phyloP scores from a whole-genome alignment of 164 flowering plant species.

The Cinnamomum chago region DNA sequence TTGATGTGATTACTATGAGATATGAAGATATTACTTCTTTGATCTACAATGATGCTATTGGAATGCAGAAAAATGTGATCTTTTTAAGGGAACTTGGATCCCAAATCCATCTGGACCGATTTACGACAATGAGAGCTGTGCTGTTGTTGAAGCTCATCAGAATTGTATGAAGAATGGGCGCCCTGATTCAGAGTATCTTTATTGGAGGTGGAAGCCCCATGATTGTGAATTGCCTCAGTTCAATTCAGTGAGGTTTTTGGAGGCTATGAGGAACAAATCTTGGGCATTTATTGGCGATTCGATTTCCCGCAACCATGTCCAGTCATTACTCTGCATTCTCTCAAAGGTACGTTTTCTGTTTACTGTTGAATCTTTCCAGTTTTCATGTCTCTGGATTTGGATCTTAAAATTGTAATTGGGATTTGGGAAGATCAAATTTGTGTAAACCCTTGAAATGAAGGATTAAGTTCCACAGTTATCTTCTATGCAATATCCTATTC shows the following conservation, averaged over 20 bases:
- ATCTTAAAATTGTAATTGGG: not conserved
- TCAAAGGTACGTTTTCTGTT: slow-evolving; percentile 44
- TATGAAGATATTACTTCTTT: not conserved
- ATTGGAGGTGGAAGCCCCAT: slow-evolving; percentile 86
- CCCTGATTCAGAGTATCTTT: slow-evolving; percentile 73
- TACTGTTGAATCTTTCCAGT: not conserved
- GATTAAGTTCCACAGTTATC: not conserved
- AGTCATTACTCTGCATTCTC: slow-evolving; percentile 85
- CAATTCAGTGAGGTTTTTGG: slow-evolving; percentile 57
- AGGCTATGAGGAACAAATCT: slow-evolving; percentile 67
- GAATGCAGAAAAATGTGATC: slow-evolving; percentile 62
- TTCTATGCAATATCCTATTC: not conserved
- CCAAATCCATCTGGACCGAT: slow-evolving; percentile 61
- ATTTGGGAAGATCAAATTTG: not conserved
- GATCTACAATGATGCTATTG: not conserved
- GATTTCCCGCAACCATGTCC: slow-evolving; percentile 86
- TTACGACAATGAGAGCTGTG: slow-evolving; percentile 75
- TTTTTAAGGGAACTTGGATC: slow-evolving; percentile 77
- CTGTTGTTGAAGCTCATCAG: slow-evolving; percentile 64
- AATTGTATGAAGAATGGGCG: slow-evolving; percentile 94
- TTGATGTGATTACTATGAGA: not conserved
- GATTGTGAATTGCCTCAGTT: slow-evolving; percentile 63
- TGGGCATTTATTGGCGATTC: slow-evolving; percentile 94
- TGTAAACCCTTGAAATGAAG: not conserved
- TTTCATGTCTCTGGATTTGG: not conserved